Base-by-base conservation (phyloP, 2,329 filamentous ascomycete genomes). In the Cercospora sp. region DNA sequence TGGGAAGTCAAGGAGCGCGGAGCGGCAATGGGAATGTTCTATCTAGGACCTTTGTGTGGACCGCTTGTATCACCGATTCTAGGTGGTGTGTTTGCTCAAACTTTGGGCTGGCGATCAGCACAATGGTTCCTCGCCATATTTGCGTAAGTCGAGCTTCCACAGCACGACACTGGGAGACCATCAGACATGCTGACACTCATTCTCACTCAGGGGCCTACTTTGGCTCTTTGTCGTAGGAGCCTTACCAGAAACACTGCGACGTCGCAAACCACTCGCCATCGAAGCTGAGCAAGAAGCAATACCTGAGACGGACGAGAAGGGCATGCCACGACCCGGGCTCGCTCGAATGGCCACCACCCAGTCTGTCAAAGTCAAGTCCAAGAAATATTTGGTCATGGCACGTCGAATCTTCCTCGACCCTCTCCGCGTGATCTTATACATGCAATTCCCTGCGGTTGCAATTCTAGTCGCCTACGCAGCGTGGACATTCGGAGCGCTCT, bases 11-110 rank as follows among this genome's bases (percentile, higher is more conserved):
- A 82, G 60, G 89, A 94, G 77, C 83, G 92, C 60, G 92, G 92
- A 2, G 83, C 82, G 16, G 92, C 92, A n/a, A 95, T 95, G 91
- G 87, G 90, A 2, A 84, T 91, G 48, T 95, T 94, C 79, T 95
- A 94, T 73, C 84, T 95, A 0, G 92, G 92, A 0, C 92, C 92
- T 0, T 80, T 95, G 8, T 85, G 89, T 60, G 92, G 91, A 0
- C 92, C 92, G 0, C 80, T 95, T 13, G 78, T 94, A 5, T 88
- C 90, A 0, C 92, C 92, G 1, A 90, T 95, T 63, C 83, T 95
- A 33, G 92, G 92, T 63, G 92, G 92, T 53, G 87, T 85, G 0
- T 80, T 96, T n/a, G 84, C 90, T 0, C 81, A 92, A 72, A 83
- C 79, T 5, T 89, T 90, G 75, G 87, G 89, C 1, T 95, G 92